These are phyloP conservation scores for Verticillium klebahnii DNA, from an alignment of 2,329 filamentous ascomycete species.

Conservation along the genomic window DNA sequence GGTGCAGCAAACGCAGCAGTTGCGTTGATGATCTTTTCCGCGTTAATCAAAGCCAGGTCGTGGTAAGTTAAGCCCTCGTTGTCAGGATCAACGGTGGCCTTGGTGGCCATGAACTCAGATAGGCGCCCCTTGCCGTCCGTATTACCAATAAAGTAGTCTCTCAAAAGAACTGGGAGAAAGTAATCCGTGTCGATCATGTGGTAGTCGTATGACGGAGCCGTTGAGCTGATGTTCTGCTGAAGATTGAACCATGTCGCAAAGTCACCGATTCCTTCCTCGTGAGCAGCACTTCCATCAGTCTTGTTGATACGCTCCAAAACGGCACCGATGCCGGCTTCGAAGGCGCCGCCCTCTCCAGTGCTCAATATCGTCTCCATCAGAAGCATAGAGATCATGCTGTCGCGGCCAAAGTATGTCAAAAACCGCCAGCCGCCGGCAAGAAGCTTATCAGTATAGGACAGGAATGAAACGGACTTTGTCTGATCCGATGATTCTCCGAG, in stretches of 20 bases:
- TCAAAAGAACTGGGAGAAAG: slow-evolving; percentile 53
- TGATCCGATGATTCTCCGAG: slow-evolving; percentile 39
- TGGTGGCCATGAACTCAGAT: slow-evolving; percentile 30
- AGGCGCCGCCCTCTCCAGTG: slow-evolving; percentile 45
- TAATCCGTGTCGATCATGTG: slow-evolving; percentile 62
- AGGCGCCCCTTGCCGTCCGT: slow-evolving; percentile 27
- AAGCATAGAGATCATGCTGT: slow-evolving; percentile 58
- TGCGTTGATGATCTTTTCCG: slow-evolving; percentile 53
- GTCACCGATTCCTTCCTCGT: slow-evolving; percentile 63
- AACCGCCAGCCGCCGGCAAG: slow-evolving; percentile 63
- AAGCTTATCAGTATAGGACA: slow-evolving; percentile 60
- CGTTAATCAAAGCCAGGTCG: slow-evolving; percentile 45
- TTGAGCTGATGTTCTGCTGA: slow-evolving; percentile 46
- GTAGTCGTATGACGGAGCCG: slow-evolving; percentile 50
- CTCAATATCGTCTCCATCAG: slow-evolving; percentile 55
- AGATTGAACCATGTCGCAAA: slow-evolving; percentile 58
- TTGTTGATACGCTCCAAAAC: slow-evolving; percentile 57
- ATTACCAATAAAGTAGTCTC: slow-evolving; percentile 51
- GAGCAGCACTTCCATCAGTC: slow-evolving; percentile 56
- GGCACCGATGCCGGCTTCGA: slow-evolving; percentile 57
- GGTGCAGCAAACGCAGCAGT: slow-evolving; percentile 46
- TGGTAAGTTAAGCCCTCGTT: slow-evolving; percentile 51
- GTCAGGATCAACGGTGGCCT: slow-evolving; percentile 41
- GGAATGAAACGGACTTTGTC: slow-evolving; percentile 52
- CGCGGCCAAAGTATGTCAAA: slow-evolving; percentile 62